Evolutionary conservation across 1,284 basidiomycete species (phyloP), one percentile per base, ranked within the genome.

Genomic region (Pseudozyma thailandica): DNA sequence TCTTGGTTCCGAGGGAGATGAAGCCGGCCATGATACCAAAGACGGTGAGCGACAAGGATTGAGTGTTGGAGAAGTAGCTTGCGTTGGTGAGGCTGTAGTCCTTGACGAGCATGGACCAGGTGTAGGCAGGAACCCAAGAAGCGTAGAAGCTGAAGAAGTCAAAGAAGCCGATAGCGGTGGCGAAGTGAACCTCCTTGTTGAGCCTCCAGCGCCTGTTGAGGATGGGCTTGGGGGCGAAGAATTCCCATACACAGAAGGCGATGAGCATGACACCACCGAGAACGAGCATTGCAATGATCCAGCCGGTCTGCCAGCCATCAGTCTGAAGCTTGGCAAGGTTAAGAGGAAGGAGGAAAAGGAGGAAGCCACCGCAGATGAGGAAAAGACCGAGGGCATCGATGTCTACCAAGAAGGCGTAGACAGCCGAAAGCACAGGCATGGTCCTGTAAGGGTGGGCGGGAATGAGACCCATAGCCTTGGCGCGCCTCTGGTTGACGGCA

Each of bases 211-310:
- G 57, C 26, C 58, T 55, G 39, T 73, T 72, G 46, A 82, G 63
- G 55, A 82, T 65, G 18, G 81, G 81, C 37, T 70, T 59, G 12
- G 79, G 75, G 1, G 79, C 52, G n/a, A 74, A 31, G 37, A 69
- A 50, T 46, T 82, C 80, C 60, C 61, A 82, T 5, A 77, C 18
- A 20, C 59, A 77, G 28, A 75, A 52, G 35, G 37, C 39, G 39
- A 82, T 53, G 33, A 82, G 18, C 49, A 63, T 70, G 30, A 74
- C 33, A 21, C 74, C 76, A 15, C 81, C 81, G 18, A 82, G 44
- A 15, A 72, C 70, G 25, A 82, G 60, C 71, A 81, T 77, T 20
- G 68, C 79, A 43, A 82, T 81, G 59, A 82, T 76, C 79, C 80
- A 75, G 21, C 43, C 37, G 5, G 76, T 68, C 23, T 55, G 43